These are phyloP conservation scores for Colletotrichum chlorophyti DNA, from an alignment of 2,329 filamentous ascomycete species.

Conservation along the genomic window DNA sequence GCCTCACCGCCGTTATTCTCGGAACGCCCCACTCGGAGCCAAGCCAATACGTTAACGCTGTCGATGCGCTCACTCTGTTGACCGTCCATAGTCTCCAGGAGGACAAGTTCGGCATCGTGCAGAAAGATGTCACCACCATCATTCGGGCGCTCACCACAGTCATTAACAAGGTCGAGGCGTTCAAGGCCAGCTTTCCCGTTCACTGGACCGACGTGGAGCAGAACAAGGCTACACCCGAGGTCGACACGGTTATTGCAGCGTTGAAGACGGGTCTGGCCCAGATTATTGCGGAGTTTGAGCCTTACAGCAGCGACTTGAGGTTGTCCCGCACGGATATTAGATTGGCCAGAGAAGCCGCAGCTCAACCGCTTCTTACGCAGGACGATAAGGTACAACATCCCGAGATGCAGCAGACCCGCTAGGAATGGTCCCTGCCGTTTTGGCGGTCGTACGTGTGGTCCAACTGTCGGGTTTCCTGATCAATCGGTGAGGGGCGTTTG, in stretches of 20 bases:
- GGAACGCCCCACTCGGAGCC: conserved; percentile 76
- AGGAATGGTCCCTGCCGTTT: background rate
- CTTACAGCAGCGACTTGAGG: conserved; percentile 74
- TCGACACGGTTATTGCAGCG: conserved; percentile 72
- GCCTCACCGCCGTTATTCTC: conserved; percentile 71
- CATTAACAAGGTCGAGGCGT: conserved; percentile 72
- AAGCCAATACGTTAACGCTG: conserved; percentile 73
- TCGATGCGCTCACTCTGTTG: conserved; percentile 73
- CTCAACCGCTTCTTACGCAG: conserved; percentile 32
- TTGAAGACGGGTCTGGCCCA: conserved; percentile 70
- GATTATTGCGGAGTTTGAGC: conserved; percentile 75
- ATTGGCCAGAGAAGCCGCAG: conserved; percentile 72
- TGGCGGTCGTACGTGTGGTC: too few species aligned
- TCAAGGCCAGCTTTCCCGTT: conserved; percentile 63
- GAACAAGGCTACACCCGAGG: conserved; percentile 63
- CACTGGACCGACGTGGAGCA: conserved; percentile 83
- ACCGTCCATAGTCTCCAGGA: conserved; percentile 78
- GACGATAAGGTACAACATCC: conserved; percentile 21
- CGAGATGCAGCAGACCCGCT: conserved; percentile 39
- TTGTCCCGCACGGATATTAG: conserved; percentile 75
- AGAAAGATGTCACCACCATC: conserved; percentile 77
- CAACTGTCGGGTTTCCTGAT: background rate
- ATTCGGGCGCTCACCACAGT: conserved; percentile 75
- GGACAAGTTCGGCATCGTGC: conserved; percentile 86
- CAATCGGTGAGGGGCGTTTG: conserved; percentile 12